Base-by-base conservation (phyloP, 441 rosid genomes). In the Omphalea diandra region DNA sequence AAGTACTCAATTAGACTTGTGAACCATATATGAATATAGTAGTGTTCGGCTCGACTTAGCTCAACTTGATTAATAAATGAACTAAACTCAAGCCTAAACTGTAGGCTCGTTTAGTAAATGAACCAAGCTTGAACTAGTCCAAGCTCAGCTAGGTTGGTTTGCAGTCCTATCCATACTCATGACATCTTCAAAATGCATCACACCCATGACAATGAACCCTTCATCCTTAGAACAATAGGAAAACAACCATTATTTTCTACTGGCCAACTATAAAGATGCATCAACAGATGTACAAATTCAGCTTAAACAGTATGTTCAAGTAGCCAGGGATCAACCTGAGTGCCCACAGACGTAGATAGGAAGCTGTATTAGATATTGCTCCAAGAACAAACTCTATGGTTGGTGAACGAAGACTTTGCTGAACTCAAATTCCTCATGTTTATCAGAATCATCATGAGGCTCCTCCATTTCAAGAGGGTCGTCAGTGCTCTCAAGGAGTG, bases 281-380 rank as follows among this genome's bases (percentile, higher is more conserved):
- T 10, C 24, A 14, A 24, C 24, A 18, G 46, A 35, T 41, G 49
- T 53, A 57, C 22, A 18, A 63, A 5, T 59, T 69, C 26, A 69
- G 66, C 72, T 52, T 70, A 38, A 44, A 63, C 62, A 33, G n/a
- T 36, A 67, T 4, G 56, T 50, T 36, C 60, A 50, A 63, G 62
- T 31, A 50, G 22, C 29, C 40, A 46, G 47, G 7, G 56, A 73
- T 74, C 65, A 79, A 95, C 99, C 98, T 95, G 76, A 95, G 93
- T 10, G 98, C 56, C 56, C 56, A 52, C 12, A 52, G 24, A 52
- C 31, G 92, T 59, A 95, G 89, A 78, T 93, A 90, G 26, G 99
- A 95, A 67, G 99, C 99, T 11, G 99, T 93, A 80, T 93, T 95
- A 2, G 99, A 95, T 65, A 93, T 97, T 56, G 96, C 93, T 63